A percentile compares a stretch with the other conserved stretches of the same genome.
Conservation (phyloP, 352 stramenopile species). For the Phytophthora pini region DNA sequence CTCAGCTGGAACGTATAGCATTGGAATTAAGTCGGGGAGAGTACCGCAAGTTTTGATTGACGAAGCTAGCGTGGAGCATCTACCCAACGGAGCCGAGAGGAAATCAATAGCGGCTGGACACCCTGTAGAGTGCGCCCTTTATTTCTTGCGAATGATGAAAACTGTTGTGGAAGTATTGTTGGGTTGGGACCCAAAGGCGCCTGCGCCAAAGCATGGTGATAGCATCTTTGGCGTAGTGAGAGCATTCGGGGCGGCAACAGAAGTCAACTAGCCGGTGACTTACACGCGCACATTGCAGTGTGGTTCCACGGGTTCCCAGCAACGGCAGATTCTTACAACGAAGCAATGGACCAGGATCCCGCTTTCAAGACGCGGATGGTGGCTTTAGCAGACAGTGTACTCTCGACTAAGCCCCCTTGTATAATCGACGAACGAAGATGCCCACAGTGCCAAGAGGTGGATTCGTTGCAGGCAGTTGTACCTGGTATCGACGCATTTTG, state of each 20-base stretch:
- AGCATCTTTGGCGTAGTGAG: slow-evolving; percentile 33
- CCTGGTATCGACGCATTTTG: background rate
- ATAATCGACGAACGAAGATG: background rate
- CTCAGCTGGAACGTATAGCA: slow-evolving; percentile 3
- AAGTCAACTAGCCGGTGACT: too few relatives aligned
- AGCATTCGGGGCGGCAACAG: slow-evolving; percentile 13
- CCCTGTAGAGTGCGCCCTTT: slow-evolving; percentile 29
- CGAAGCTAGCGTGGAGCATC: background rate
- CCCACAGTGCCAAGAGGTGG: background rate
- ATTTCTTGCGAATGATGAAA: slow-evolving; percentile 30
- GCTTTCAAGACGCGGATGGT: background rate
- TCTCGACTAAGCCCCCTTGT: background rate
- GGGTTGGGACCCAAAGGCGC: slow-evolving; percentile 10
- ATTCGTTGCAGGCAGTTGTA: background rate
- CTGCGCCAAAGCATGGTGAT: slow-evolving; percentile 11
- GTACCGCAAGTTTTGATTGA: background rate
- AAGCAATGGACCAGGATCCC: background rate
- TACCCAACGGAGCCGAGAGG: slow-evolving; percentile 8
- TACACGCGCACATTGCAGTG: background rate
- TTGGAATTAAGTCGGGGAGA: slow-evolving; percentile 1
- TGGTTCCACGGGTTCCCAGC: slow-evolving; percentile 38
- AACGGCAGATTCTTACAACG: background rate
- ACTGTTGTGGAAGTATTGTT: slow-evolving; percentile 22
- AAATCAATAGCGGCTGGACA: slow-evolving; percentile 16
- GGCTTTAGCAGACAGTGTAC: background rate